Percentiles rank a stretch among this genome's conserved stretches.
phyloP scores from a whole-genome alignment of 1,284 basidiomycete species.

The Microbotryomycetes sp. region DNA sequence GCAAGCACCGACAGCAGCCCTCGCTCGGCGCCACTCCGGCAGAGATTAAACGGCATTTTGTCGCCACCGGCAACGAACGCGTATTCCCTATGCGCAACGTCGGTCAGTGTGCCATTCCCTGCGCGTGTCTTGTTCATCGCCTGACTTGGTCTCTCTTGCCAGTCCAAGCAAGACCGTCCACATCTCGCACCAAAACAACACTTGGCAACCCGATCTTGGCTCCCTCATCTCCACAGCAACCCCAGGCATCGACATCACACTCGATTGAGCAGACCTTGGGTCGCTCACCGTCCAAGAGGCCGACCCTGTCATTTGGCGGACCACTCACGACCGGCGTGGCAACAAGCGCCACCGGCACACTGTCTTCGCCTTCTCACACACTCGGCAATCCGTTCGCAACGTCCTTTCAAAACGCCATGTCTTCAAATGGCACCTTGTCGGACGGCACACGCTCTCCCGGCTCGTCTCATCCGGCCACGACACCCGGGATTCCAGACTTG shows the following conservation, averaged over 20 bases:
- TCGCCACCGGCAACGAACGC: not conserved
- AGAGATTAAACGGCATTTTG: not conserved
- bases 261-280: too few relatives aligned
- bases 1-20: too few relatives aligned
- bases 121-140: not conserved
- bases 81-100: constrained; percentile 2
- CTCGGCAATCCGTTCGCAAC: not conserved
- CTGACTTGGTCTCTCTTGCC: not conserved
- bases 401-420: not conserved
- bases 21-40: not conserved
- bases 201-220: not conserved
- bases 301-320: not conserved
- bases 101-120: not conserved
- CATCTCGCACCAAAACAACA: not conserved
- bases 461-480: not conserved
- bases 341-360: not conserved
- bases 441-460: not conserved
- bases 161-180: not conserved
- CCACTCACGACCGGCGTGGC: not conserved
- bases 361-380: too few relatives aligned
- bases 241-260: not conserved
- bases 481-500: not conserved
- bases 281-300: not conserved
- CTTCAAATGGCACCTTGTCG: not conserved
- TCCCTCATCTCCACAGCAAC: not conserved